Base-by-base conservation (phyloP, 148 eudicot genomes). In the Rhododendron griersonianum region DNA sequence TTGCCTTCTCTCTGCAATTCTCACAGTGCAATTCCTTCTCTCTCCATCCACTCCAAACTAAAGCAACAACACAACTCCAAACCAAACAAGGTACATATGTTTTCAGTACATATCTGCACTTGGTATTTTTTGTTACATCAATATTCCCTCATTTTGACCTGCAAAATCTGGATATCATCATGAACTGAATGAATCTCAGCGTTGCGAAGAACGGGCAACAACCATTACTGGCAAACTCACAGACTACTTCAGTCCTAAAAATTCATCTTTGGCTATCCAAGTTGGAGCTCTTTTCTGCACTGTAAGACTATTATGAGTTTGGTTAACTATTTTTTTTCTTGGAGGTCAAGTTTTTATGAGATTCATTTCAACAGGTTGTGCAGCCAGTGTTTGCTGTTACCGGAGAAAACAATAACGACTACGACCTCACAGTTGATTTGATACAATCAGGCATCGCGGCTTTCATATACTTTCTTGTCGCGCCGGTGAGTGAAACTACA, bases 351-450 rank as follows among this genome's bases (percentile, higher is more conserved):
- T 78, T 7, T 11, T 7, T 35, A 45, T 71, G 69, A 84, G 45
- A n/a, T 61, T 69, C 3, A 30, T 28, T 75, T 48, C n/a, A 48
- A 85, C 89, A 95, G 98, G 94, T 88, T 53, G 93, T 88, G 78
- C 92, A 92, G 84, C 98, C 99, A 75, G 95, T 95, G 67, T 80
- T 88, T 11, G 98, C 94, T 16, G 96, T 93, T 45, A 95, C 98
- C 30, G 98, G 98, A 55, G 95, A 71, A 13, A 71, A 91, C 39
- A 95, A 96, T 84, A 37, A 91, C 81, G 92, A 96, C 69, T 90
- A 84, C 28, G 96, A 96, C 83, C 81, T 91, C 65, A 63, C 82
- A 37, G 83, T 83, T 88, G 89, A 90, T 84, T 21, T 91, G 86
- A 91, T 91, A n/a, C 88, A 94, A 83, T 83, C 71, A 80, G 98